Conservation (phyloP, 163 green algal species). For the Prototheca cutis region DNA sequence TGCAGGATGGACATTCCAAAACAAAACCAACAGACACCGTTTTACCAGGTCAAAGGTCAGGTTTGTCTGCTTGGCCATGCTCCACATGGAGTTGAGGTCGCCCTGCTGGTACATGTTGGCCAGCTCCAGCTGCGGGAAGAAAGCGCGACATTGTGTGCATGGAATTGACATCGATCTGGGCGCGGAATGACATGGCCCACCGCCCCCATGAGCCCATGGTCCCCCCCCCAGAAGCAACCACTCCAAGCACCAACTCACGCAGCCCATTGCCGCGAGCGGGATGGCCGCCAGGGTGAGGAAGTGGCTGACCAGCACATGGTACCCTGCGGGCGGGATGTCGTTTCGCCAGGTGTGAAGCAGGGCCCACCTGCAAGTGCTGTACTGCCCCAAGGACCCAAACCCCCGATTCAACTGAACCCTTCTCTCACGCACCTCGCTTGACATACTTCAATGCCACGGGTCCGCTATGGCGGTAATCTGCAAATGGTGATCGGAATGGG, state of each 20-base stretch:
- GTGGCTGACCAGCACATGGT: constrained; percentile 52
- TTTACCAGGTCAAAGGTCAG: constrained; percentile 78
- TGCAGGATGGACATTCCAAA: no score
- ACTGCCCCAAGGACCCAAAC: no score
- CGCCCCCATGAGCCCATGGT: no score
- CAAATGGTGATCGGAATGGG: no score
- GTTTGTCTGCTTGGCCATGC: constrained; percentile 52
- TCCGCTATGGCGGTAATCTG: constrained; percentile 64
- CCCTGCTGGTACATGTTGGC: constrained; percentile 41
- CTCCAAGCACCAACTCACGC: constrained; percentile 28
- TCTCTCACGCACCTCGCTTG: constrained; percentile 29
- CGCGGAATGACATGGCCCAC: no score
- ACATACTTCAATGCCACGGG: constrained; percentile 70
- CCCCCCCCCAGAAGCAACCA: no score
- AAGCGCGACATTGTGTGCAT: no score
- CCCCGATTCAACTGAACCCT: no score
- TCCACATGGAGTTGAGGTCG: constrained; percentile 54
- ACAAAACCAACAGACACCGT: no score
- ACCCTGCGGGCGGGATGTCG: constrained; percentile 39
- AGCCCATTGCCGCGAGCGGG: constrained; percentile 33
- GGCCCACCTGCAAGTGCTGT: no score
- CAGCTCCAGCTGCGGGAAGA: constrained; percentile 68
- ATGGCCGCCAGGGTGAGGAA: constrained; percentile 47
- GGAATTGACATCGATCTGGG: no score
- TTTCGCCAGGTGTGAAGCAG: no score